A percentile compares a stretch with the other conserved stretches of the same genome.
Conservation (phyloP, 805 yeast species). For the Pichia membranifaciens region DNA sequence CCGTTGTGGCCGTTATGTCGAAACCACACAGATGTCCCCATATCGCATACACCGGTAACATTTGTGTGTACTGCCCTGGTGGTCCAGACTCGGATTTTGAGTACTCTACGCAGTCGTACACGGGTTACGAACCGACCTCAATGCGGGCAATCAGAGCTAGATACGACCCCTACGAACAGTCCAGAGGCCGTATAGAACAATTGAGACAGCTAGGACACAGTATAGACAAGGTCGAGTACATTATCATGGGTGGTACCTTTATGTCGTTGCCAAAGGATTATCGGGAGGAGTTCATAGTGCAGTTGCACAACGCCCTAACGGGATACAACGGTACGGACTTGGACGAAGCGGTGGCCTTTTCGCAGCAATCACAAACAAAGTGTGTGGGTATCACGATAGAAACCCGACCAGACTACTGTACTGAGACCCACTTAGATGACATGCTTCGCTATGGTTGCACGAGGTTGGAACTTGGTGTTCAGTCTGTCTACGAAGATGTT, state of each 20-base stretch:
- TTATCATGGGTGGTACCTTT: constrained; percentile 98
- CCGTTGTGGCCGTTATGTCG: constrained; percentile 99
- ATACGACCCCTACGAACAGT: constrained; percentile 97
- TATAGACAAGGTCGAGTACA: constrained; percentile 95
- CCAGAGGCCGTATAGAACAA: constrained; percentile 95
- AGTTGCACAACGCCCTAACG: constrained; percentile 88
- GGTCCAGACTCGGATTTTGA: constrained; percentile 99
- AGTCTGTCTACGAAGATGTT: constrained; percentile 94
- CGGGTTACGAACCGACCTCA: constrained; percentile 98
- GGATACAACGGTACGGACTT: constrained; percentile 84
- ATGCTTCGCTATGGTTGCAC: constrained; percentile 97
- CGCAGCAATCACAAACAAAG: constrained; percentile 91
- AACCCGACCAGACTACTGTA: constrained; percentile 97
- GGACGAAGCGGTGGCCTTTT: constrained; percentile 84
- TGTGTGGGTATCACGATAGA: constrained; percentile 99
- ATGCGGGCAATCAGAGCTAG: constrained; percentile 99
- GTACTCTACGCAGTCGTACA: constrained; percentile 95
- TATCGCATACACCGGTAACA: constrained; percentile 97
- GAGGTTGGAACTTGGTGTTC: constrained; percentile 94
- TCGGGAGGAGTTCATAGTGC: constrained; percentile 82
- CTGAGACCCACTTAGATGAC: constrained; percentile 90
- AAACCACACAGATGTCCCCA: constrained; percentile 99
- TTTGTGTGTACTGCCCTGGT: constrained; percentile 98
- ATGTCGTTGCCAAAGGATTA: constrained; percentile 91
- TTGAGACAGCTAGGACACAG: constrained; percentile 92